A percentile compares a stretch with the other conserved stretches of the same genome.
These are phyloP conservation scores for Psilocybe sp. DNA, from an alignment of 768 basidiomycete species.

Conservation along the genomic window DNA sequence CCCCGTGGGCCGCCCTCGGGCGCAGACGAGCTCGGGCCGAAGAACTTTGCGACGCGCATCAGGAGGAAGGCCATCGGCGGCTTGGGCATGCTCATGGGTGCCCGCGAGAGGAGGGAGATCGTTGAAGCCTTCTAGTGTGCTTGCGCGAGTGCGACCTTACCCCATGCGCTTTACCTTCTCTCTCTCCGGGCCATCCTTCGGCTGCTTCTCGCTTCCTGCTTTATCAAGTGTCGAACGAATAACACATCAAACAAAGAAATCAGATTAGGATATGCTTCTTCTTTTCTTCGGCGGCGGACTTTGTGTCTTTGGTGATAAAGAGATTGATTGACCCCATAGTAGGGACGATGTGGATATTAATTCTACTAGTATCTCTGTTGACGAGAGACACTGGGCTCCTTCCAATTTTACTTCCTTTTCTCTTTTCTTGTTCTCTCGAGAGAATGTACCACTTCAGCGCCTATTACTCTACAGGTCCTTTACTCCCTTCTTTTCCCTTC, in stretches of 20 bases:
- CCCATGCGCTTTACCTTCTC: conserved; percentile 4
- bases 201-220: too few species aligned
- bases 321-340: too few species aligned
- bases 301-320: conserved; percentile 11
- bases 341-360: too few species aligned
- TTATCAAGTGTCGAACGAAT: conserved; percentile 2
- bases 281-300: conserved; percentile 24
- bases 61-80: conserved; percentile 83
- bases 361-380: too few species aligned
- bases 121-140: conserved; percentile 62
- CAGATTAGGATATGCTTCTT: conserved; percentile 21
- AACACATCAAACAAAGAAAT: conserved; percentile 12
- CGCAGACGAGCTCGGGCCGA: conserved; percentile 81
- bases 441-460: conserved; percentile 6
- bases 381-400: background rate
- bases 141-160: conserved; percentile 4
- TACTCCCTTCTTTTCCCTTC: conserved; percentile 6
- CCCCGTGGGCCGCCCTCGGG: conserved; percentile 86
- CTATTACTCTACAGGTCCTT: conserved; percentile 4
- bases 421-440: conserved; percentile 3
- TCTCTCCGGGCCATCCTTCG: background rate
- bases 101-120: conserved; percentile 75
- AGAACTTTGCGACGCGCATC: conserved; percentile 87
- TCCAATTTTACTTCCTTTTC: conserved; percentile 9
- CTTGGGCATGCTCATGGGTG: conserved; percentile 74